Percentiles rank a stretch among this genome's conserved stretches.
phyloP scores from a whole-genome alignment of 495 filamentous ascomycete genomes.

The Penicillium robsamsonii region DNA sequence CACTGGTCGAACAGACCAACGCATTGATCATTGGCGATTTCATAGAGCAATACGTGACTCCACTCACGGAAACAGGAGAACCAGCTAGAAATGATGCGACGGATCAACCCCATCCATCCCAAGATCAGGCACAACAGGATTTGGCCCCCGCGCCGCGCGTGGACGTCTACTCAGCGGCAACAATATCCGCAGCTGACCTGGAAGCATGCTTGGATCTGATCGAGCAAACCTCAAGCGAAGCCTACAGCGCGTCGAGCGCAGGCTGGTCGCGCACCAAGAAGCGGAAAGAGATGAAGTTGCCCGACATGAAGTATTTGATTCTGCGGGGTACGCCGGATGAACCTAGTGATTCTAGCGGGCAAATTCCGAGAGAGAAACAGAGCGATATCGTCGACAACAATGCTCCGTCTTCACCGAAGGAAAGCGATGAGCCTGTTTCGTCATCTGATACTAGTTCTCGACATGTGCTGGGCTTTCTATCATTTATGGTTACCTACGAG shows the following conservation, averaged over 20 bases:
- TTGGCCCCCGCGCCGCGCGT: conserved; percentile 6
- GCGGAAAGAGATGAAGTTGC: conserved; percentile 69
- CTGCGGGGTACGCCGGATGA: conserved; percentile 33
- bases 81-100: neutral
- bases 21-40: conserved; percentile 36
- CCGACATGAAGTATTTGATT: conserved; percentile 66
- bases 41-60: conserved; percentile 29
- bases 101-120: neutral
- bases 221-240: conserved; percentile 60
- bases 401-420: neutral
- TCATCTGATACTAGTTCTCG: neutral
- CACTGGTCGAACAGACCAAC: conserved; percentile 47
- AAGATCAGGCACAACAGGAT: neutral
- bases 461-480: conserved; percentile 63
- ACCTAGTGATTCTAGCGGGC: neutral
- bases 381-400: neutral
- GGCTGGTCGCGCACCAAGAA: conserved; percentile 75
- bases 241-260: conserved; percentile 60
- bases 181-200: conserved; percentile 53
- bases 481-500: conserved; percentile 82
- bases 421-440: neutral
- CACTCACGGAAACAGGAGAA: conserved; percentile 2
- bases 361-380: neutral
- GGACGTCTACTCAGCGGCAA: conserved; percentile 44
- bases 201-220: conserved; percentile 69